Percentiles rank a stretch among this genome's conserved stretches.
Evolutionary conservation across 208 protist genomes (phyloP).

Genomic region (Acanthamoeba culbertsoni): DNA sequence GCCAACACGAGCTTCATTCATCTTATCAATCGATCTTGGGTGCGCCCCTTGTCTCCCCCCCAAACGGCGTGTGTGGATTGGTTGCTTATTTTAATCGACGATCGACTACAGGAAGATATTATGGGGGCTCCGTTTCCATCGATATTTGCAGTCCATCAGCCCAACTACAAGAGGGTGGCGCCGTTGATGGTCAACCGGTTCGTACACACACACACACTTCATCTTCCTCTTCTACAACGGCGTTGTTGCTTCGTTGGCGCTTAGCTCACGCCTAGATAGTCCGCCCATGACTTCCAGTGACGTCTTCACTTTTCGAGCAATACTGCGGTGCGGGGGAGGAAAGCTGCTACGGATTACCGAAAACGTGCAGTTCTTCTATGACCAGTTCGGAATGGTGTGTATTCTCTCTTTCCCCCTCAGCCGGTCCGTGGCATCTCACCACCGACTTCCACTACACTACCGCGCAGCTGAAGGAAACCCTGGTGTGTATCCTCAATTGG

Average conservation of each 20-base stretch:
- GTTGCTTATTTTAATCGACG: not conserved
- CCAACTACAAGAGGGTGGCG: conserved; percentile 12
- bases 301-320: not conserved
- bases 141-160: not conserved
- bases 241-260: no score
- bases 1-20: not conserved
- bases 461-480: not conserved
- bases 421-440: not conserved
- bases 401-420: not conserved
- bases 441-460: not conserved
- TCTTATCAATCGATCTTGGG: not conserved
- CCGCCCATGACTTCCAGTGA: not conserved
- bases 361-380: conserved; percentile 5
- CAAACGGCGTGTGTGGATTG: not conserved
- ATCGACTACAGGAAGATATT: not conserved
- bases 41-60: not conserved
- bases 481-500: not conserved
- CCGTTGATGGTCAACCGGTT: not conserved
- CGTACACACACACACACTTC: no score
- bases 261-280: no score
- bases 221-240: no score
- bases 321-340: not conserved
- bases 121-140: not conserved
- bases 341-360: not conserved
- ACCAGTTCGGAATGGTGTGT: not conserved